Base-by-base conservation (phyloP, 345 rosid genomes). In the Eucalyptus sp. region DNA sequence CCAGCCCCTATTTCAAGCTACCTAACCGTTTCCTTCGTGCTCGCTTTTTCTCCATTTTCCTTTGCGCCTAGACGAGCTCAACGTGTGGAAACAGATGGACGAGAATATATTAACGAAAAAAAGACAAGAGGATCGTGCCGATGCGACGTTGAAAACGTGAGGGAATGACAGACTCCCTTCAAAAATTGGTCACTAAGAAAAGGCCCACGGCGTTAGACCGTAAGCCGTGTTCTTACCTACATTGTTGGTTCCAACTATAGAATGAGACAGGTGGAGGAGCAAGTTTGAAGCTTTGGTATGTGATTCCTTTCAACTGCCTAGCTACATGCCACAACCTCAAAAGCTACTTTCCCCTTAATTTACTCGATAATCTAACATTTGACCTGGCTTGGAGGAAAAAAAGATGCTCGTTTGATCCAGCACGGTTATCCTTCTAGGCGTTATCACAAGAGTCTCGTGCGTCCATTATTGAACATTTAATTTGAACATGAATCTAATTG, bases 381-480 rank as follows among this genome's bases (percentile, higher is more conserved):
- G 84, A 22, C 24, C 15, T 20, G 14, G 9, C 7, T 76, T 20
- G 44, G 81, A 33, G 81, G 44, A 33, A 71, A 71, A 56, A 71
- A 71, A 17, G 43, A 68, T 37, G 7, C 25, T 71, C 25, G 2
- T 10, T 71, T 33, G 81, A 17, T 0, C 13, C 7, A 10, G 4
- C 81, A 33, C 4, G 7, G 7, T 71, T 17, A 71, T 5, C 5
- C 15, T 3, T 12, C 48, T 11, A 76, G 14, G 12, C 0, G 4
- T 41, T 76, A 41, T 41, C 15, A 41, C 4, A 76, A 41, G 15
- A 2, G 14, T 76, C 9, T 37, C 3, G 12, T 1, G 7, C 3
- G 0, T 0, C 46, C 8, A 0, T 22, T 41, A 41, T 0, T 76
- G 5, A 41, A 11, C 1, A 37, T 10, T 20, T 12, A 0, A 1